phyloP scores from a whole-genome alignment of 495 filamentous ascomycete species.

The Penicillium paxilli region DNA sequence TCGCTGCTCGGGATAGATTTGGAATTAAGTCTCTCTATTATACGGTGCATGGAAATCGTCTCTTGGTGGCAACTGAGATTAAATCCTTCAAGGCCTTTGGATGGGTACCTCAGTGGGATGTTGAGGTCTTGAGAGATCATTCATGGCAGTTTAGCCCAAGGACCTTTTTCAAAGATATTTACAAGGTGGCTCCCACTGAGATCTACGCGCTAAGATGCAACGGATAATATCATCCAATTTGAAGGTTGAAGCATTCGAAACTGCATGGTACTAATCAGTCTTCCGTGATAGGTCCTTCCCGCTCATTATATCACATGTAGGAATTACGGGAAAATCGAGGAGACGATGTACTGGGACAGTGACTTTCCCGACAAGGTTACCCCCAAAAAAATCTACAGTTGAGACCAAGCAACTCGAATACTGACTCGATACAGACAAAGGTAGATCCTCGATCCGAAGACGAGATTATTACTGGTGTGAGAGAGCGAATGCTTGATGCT shows the following conservation, averaged over 20 bases:
- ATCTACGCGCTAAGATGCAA: too few relatives aligned
- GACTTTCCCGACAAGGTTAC: conserved; percentile 48
- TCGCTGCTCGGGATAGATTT: conserved; percentile 31
- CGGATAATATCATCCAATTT: conserved; percentile 14
- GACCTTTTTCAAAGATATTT: conserved; percentile 49
- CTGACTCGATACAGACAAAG: conserved; percentile 9
- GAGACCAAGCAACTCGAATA: too few relatives aligned
- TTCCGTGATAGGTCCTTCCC: too few relatives aligned
- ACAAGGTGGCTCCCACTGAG: too few relatives aligned
- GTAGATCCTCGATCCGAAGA: conserved; percentile 34
- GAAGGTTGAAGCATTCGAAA: background rate
- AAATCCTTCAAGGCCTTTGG: conserved; percentile 48
- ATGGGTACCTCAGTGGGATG: conserved; percentile 51
- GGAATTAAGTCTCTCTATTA: conserved; percentile 48
- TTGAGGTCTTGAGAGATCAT: conserved; percentile 34
- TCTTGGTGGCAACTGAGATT: conserved; percentile 44
- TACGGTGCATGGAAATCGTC: conserved; percentile 21
- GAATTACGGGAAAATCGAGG: conserved; percentile 23
- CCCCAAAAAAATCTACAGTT: background rate
- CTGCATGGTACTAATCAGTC: too few relatives aligned
- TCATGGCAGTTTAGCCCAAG: conserved; percentile 37
- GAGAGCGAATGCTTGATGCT: conserved; percentile 44
- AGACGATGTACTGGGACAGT: conserved; percentile 48
- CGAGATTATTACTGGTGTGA: conserved; percentile 47
- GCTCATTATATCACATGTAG: conserved; percentile 27